These are phyloP conservation scores for Nepenthes alata DNA, from an alignment of 179 eudicot species.

Conservation along the genomic window DNA sequence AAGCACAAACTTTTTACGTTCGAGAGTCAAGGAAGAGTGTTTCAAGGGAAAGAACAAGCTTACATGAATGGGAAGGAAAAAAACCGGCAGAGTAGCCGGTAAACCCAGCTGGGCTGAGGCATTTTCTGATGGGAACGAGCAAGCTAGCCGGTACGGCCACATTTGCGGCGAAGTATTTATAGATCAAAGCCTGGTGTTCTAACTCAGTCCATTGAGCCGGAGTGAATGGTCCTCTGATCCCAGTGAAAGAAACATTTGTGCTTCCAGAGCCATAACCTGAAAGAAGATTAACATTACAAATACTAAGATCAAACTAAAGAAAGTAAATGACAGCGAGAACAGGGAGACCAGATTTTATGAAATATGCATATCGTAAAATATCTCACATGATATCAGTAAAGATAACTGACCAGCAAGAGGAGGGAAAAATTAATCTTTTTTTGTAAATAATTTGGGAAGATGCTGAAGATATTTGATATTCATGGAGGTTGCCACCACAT, in stretches of 20 bases:
- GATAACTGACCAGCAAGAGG: background rate
- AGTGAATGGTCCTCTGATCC: conserved; percentile 72
- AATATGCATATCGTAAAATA: background rate
- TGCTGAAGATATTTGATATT: conserved; percentile 4
- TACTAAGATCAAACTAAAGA: background rate
- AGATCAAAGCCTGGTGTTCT: conserved; percentile 93
- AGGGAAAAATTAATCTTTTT: too few species aligned
- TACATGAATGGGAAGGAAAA: conserved; percentile 55
- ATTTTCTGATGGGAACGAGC: conserved; percentile 74
- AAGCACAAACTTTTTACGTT: background rate
- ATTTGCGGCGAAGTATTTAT: conserved; percentile 69
- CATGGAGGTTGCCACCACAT: conserved; percentile 15
- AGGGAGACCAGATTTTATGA: background rate
- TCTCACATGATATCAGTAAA: too few species aligned
- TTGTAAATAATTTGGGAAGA: too few species aligned
- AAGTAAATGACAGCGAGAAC: too few species aligned
- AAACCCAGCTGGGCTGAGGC: conserved; percentile 49
- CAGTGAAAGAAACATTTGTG: conserved; percentile 36
- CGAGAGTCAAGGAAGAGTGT: background rate
- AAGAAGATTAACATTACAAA: conserved; percentile 1
- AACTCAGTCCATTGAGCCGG: conserved; percentile 94
- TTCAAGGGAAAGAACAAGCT: conserved; percentile 16
- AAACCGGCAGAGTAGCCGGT: conserved; percentile 44
- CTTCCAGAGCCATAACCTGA: conserved; percentile 51
- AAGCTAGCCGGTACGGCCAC: conserved; percentile 75